phyloP scores from a whole-genome alignment of 202 grass and related monocot species.

The Zoysia matrella region DNA sequence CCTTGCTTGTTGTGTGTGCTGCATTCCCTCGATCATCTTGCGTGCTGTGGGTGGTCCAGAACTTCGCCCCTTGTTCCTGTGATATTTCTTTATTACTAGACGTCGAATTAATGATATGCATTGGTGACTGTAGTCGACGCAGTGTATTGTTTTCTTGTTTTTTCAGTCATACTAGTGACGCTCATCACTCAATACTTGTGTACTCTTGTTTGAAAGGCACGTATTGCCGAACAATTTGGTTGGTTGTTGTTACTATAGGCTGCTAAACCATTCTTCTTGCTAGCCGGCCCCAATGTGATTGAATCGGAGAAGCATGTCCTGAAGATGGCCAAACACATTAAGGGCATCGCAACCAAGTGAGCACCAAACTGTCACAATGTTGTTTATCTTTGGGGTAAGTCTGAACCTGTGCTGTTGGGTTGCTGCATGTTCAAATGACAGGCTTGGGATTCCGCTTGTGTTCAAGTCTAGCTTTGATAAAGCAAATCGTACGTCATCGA shows the following conservation, averaged over 20 bases:
- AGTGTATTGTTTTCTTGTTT: background rate
- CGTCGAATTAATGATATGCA: background rate
- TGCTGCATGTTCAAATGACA: conserved; percentile 13
- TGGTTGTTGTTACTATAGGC: conserved; percentile 58
- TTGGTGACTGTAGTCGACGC: background rate
- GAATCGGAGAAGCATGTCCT: conserved; percentile 93
- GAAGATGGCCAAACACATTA: conserved; percentile 88
- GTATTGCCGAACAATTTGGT: conserved; percentile 21
- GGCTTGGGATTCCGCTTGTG: conserved; percentile 79
- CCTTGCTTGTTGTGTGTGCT: background rate
- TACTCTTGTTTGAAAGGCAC: background rate
- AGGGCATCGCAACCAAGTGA: conserved; percentile 72
- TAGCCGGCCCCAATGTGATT: conserved; percentile 90
- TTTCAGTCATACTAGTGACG: background rate
- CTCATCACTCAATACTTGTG: background rate
- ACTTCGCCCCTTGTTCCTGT: background rate
- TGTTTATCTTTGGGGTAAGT: background rate
- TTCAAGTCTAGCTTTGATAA: conserved; percentile 99
- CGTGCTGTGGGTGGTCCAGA: background rate
- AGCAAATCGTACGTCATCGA: conserved; percentile 91
- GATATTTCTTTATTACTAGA: background rate
- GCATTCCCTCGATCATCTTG: too few relatives aligned
- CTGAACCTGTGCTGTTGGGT: background rate
- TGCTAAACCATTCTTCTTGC: conserved; percentile 88
- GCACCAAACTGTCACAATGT: conserved; percentile 15